Base-by-base conservation (phyloP, 2,329 filamentous ascomycete species). In the Pseudopithomyces chartarum region DNA sequence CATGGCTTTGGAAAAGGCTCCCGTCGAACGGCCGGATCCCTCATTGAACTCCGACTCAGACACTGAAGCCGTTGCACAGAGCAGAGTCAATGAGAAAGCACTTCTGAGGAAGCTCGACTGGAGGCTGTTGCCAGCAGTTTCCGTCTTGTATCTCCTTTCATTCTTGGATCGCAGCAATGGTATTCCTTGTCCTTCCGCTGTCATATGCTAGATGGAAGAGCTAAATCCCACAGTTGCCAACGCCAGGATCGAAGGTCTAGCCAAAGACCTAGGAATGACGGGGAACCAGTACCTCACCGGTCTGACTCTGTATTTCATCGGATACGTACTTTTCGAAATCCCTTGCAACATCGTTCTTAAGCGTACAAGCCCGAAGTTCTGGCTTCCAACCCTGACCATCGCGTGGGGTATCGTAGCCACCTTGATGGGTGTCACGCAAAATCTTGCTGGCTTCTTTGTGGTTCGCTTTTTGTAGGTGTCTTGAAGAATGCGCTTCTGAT, bases 281-380 rank as follows among this genome's bases (percentile, higher is more conserved):
- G 73, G 73, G 0, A 73, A 76, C 54, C 80, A 89, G 62, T 90
- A 90, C 55, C 77, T 90, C 1, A 87, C 84, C 0, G 85, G 86
- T 1, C 67, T 90, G 39, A 90, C 87, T 0, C 70, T 90, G 0
- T 90, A 89, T 70, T 90, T 90, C 65, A 76, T 81, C 54, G 78
- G 77, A 4, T 82, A 82, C 56, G 78, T 81, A 8, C 58, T 80
- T 2, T 78, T 82, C 55, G 80, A 82, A 61, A 79, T 88, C 6
- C 85, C 85, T 0, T 87, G 84, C 64, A 88, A 87, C 61, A 84
- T 88, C 59, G 75, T 87, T 10, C 79, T 87, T 17, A 88, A 88
- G 63, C 76, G 81, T 0, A 87, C 85, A 0, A 86, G 83, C 0
- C 85, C 85, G 0, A 74, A 71, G 49, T 71, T 76, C 39, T 76